Conservation (phyloP, 345 rosid genomes). For the Crucihimalaya himalaica region DNA sequence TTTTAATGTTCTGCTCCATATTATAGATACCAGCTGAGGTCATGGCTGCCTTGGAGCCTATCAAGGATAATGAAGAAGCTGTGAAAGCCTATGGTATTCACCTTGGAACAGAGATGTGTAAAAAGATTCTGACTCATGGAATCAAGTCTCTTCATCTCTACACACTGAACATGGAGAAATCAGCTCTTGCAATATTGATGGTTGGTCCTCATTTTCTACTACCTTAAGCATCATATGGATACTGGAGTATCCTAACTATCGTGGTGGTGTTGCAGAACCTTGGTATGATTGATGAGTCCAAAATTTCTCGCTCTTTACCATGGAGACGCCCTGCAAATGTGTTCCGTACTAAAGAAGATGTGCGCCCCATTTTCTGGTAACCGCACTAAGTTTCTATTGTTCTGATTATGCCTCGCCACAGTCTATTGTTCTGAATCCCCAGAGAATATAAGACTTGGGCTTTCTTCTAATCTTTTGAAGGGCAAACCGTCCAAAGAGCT, state of each 20-base stretch:
- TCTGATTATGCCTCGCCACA: neutral
- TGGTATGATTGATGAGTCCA: constrained; percentile 91
- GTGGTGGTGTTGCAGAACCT: constrained; percentile 65
- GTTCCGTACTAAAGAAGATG: constrained; percentile 92
- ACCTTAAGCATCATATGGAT: neutral
- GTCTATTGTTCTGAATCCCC: neutral
- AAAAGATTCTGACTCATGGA: constrained; percentile 86
- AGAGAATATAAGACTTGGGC: neutral
- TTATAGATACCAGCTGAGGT: constrained; percentile 80
- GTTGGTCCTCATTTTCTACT: constrained; percentile 37
- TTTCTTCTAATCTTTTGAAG: constrained; percentile 47
- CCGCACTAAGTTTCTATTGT: constrained; percentile 4
- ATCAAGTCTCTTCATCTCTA: constrained; percentile 87
- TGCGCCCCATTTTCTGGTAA: constrained; percentile 96
- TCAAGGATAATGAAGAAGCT: constrained; percentile 97
- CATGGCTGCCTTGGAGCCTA: constrained; percentile 86
- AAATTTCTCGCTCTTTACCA: constrained; percentile 74
- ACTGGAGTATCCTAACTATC: constrained; percentile 28
- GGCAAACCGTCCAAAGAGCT: constrained; percentile 99
- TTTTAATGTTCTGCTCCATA: neutral
- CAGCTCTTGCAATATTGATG: constrained; percentile 83
- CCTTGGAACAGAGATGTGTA: constrained; percentile 97
- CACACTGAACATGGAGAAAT: constrained; percentile 92
- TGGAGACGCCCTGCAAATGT: constrained; percentile 95
- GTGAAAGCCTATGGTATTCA: constrained; percentile 91